Conservation (phyloP, 1,284 basidiomycete genomes). For the Abortiporus biennis region DNA sequence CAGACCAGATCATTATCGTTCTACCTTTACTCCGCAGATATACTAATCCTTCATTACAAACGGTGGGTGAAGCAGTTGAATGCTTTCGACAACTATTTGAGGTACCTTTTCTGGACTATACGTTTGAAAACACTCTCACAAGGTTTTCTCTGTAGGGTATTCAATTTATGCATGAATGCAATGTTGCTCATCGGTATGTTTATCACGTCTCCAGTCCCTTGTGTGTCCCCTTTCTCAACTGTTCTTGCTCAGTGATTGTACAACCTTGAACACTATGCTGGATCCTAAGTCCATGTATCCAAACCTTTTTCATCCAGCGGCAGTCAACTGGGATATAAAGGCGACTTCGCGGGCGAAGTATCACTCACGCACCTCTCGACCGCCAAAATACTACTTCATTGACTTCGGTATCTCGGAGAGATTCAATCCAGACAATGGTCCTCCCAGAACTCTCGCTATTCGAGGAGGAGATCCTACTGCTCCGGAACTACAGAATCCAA, state of each 20-base stretch:
- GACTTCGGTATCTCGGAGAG: conserved; percentile 33
- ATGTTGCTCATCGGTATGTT: conserved; percentile 12
- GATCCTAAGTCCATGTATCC: conserved; percentile 25
- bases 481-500: conserved; percentile 16
- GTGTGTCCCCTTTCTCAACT: too few relatives aligned
- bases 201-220: too few relatives aligned
- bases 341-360: conserved; percentile 19
- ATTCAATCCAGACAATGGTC: too few relatives aligned
- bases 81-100: conserved; percentile 21
- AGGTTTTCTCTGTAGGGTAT: conserved; percentile 8
- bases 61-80: conserved; percentile 21
- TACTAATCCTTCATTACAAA: conserved; percentile 16
- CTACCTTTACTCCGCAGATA: conserved; percentile 20
- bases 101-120: conserved; percentile 14
- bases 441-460: background rate
- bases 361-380: conserved; percentile 23
- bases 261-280: conserved; percentile 33
- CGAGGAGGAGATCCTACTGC: conserved; percentile 14
- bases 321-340: conserved; percentile 13
- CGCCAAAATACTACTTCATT: conserved; percentile 26
- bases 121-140: background rate
- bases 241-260: conserved; percentile 29
- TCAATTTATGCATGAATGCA: conserved; percentile 17
- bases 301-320: conserved; percentile 22
- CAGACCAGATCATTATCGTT: conserved; percentile 15